Percentiles rank a stretch among this genome's conserved stretches.
Evolutionary conservation across 148 eudicot species (phyloP).

Genomic region (Chenopodium quinoa): DNA sequence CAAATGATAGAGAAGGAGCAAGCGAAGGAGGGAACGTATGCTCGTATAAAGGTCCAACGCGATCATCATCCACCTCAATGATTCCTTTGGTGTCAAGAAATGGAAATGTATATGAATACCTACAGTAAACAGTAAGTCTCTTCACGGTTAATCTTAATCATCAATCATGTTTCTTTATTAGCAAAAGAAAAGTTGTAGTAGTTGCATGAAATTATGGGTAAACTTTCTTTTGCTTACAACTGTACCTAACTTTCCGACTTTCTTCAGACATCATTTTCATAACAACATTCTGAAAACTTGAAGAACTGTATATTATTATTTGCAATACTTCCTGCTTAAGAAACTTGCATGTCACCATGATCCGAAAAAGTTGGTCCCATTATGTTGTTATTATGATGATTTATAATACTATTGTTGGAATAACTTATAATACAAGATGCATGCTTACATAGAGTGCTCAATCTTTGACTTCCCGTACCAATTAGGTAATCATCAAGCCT

Average conservation of each 20-base stretch:
- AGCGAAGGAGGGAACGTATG: conserved; percentile 78
- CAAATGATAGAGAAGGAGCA: conserved; percentile 75
- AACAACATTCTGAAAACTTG: not conserved
- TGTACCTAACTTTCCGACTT: not conserved
- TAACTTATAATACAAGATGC: conserved; percentile 5
- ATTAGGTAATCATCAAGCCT: not conserved
- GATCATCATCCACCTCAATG: conserved; percentile 60
- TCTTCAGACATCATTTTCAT: not conserved
- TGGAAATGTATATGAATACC: conserved; percentile 74
- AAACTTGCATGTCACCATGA: not conserved
- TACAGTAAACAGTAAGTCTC: conserved; percentile 21
- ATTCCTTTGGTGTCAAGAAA: conserved; percentile 89
- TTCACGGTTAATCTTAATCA: not conserved
- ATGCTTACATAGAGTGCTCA: conserved; percentile 7
- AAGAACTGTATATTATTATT: not conserved
- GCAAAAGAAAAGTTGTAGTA: not conserved
- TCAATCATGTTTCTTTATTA: not conserved
- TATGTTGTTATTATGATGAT: not conserved
- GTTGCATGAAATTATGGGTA: not conserved
- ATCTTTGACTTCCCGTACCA: not conserved
- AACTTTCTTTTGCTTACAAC: not conserved
- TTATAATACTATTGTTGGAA: not conserved
- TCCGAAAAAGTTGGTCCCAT: not conserved
- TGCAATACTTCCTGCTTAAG: conserved; percentile 7
- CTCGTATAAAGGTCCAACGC: conserved; percentile 81